phyloP scores from a whole-genome alignment of 2,329 filamentous ascomycete species.

The Berkeleyomyces basicola region DNA sequence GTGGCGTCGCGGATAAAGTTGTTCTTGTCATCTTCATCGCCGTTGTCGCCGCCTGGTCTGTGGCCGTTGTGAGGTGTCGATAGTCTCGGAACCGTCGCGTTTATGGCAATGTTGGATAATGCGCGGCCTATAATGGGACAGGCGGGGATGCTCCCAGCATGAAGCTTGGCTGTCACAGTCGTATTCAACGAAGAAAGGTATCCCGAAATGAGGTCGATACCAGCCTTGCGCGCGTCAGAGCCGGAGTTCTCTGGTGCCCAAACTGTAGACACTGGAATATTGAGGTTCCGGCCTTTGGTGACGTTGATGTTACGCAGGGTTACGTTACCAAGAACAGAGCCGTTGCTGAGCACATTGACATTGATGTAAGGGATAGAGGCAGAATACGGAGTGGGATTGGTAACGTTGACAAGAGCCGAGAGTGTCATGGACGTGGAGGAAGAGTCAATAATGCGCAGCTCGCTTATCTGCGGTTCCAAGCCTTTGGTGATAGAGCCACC shows the following conservation, averaged over 20 bases:
- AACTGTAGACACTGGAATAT: slow-evolving; percentile 47
- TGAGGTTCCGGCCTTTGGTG: slow-evolving; percentile 52
- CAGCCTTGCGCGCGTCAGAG: slow-evolving; percentile 40
- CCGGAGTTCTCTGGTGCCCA: slow-evolving; percentile 60
- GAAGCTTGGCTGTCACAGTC: slow-evolving; percentile 55
- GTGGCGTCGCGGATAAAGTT: slow-evolving; percentile 69
- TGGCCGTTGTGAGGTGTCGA: slow-evolving; percentile 27
- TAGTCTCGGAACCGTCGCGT: slow-evolving; percentile 54
- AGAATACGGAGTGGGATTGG: slow-evolving; percentile 78
- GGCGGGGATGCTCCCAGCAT: slow-evolving; percentile 55
- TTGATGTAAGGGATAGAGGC: slow-evolving; percentile 67
- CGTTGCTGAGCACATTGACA: slow-evolving; percentile 59
- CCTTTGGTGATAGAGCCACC: slow-evolving; percentile 27
- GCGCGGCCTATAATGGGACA: slow-evolving; percentile 56
- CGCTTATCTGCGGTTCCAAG: slow-evolving; percentile 47
- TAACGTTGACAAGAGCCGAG: slow-evolving; percentile 60
- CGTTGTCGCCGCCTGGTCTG: slow-evolving; percentile 13
- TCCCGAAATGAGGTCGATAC: slow-evolving; percentile 59
- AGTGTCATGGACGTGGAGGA: slow-evolving; percentile 54
- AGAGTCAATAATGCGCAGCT: slow-evolving; percentile 57
- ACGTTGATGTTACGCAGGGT: slow-evolving; percentile 48
- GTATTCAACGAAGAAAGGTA: slow-evolving; percentile 84
- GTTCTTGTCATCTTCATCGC: slow-evolving; percentile 17
- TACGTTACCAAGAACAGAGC: slow-evolving; percentile 58
- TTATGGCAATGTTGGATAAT: slow-evolving; percentile 54